Conservation (phyloP, 768 basidiomycete genomes). For the Suillus clintonianus region DNA sequence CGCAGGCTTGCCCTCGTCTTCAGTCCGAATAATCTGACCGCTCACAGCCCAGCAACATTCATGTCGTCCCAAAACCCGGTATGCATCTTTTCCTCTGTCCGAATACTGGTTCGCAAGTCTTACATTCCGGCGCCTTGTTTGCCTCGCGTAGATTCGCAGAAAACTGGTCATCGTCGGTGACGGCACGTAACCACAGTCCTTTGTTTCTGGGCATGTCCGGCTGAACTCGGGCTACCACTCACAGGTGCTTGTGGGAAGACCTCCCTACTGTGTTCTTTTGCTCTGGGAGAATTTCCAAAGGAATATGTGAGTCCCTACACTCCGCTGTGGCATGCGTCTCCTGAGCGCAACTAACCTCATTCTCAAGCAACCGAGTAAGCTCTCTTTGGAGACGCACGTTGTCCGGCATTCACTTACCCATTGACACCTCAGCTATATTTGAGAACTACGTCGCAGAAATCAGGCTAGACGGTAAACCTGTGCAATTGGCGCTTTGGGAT, state of each 20-base stretch:
- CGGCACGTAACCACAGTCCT: constrained; percentile 51
- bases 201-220: constrained; percentile 11
- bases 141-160: constrained; percentile 70
- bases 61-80: constrained; percentile 64
- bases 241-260: constrained; percentile 96
- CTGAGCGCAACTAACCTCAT: constrained; percentile 8
- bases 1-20: constrained; percentile 10
- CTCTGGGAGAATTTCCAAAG: constrained; percentile 91
- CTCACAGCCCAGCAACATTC: constrained; percentile 9
- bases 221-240: constrained; percentile 16
- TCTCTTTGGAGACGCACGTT: background rate
- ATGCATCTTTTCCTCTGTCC: constrained; percentile 28
- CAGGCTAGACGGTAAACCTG: constrained; percentile 93
- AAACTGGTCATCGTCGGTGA: constrained; percentile 98
- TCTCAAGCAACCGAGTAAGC: constrained; percentile 50
- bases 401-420: background rate
- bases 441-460: constrained; percentile 99
- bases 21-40: constrained; percentile 17
- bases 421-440: constrained; percentile 73
- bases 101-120: constrained; percentile 5
- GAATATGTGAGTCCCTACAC: constrained; percentile 75
- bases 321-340: constrained; percentile 6
- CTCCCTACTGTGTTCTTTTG: constrained; percentile 86
- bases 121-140: constrained; percentile 5
- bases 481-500: constrained; percentile 97